phyloP scores from a whole-genome alignment of 306 rosid genomes.

The Lathyrus aphaca region DNA sequence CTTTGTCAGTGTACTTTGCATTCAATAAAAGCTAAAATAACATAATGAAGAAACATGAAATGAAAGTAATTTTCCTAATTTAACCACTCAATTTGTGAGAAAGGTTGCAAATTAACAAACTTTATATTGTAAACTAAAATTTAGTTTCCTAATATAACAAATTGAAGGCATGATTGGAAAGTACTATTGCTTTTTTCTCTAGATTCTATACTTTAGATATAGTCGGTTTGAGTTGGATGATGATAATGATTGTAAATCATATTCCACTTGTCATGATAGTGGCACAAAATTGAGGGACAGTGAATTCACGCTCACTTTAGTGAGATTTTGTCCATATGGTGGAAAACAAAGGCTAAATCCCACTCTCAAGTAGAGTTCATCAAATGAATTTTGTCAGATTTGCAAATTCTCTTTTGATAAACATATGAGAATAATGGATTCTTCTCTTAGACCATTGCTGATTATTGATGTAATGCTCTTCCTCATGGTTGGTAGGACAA shows the following conservation, averaged over 20 bases:
- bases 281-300: slow-evolving; percentile 59
- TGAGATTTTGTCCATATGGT: slow-evolving; percentile 29
- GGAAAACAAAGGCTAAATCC: slow-evolving; percentile 35
- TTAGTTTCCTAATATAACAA: slow-evolving; percentile 17
- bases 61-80: slow-evolving; percentile 26
- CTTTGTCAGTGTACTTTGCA: slow-evolving; percentile 23
- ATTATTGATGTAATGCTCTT: no score
- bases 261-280: slow-evolving; percentile 46
- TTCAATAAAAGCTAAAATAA: slow-evolving; percentile 18
- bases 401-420: background rate
- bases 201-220: slow-evolving; percentile 45
- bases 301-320: slow-evolving; percentile 55
- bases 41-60: slow-evolving; percentile 15
- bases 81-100: slow-evolving; percentile 21
- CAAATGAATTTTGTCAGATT: background rate
- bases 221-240: slow-evolving; percentile 44
- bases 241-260: slow-evolving; percentile 54
- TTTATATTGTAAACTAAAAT: slow-evolving; percentile 5
- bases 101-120: background rate
- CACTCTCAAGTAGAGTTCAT: slow-evolving; percentile 2
- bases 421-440: background rate
- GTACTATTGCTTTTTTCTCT: slow-evolving; percentile 18
- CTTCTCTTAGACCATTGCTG: background rate
- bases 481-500: no score
- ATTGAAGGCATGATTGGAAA: slow-evolving; percentile 20